Percentiles rank a stretch among this genome's conserved stretches.
Evolutionary conservation across 805 yeast genomes (phyloP).

Genomic region (Groenewaldozyma tartarivorans): DNA sequence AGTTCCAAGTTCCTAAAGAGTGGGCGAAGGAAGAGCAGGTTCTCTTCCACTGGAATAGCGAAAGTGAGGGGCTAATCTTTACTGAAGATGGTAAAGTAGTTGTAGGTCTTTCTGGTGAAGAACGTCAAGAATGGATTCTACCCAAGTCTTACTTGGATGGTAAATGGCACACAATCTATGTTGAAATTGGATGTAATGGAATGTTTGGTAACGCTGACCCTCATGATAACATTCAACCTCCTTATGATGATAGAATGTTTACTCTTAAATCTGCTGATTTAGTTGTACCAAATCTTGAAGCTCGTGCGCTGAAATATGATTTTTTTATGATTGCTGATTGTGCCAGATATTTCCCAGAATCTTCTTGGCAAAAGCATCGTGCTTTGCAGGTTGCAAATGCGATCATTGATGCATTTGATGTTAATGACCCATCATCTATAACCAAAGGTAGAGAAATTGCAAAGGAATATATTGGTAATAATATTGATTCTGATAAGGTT

Average conservation of each 20-base stretch:
- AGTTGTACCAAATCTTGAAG: conserved; percentile 69
- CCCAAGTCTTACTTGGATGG: conserved; percentile 47
- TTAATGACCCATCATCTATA: conserved; percentile 33
- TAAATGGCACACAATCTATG: conserved; percentile 55
- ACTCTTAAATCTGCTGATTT: conserved; percentile 61
- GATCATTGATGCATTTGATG: conserved; percentile 79
- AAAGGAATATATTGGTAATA: conserved; percentile 49
- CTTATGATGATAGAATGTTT: conserved; percentile 64
- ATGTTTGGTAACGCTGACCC: conserved; percentile 72
- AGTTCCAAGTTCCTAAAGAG: conserved; percentile 47
- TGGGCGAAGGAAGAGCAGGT: conserved; percentile 41
- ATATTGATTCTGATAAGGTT: conserved; percentile 60
- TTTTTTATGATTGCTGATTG: conserved; percentile 85
- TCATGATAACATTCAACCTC: conserved; percentile 45
- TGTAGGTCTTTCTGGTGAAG: conserved; percentile 84
- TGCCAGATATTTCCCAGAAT: conserved; percentile 75
- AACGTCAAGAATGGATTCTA: conserved; percentile 61
- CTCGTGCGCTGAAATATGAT: conserved; percentile 67
- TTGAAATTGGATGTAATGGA: conserved; percentile 90
- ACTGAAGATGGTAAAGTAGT: conserved; percentile 53
- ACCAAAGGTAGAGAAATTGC: conserved; percentile 54
- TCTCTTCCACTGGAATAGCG: conserved; percentile 73
- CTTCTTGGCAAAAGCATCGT: conserved; percentile 70
- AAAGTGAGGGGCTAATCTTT: conserved; percentile 81
- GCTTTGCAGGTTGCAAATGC: conserved; percentile 74